Conservation (phyloP, 305 asterid species). For the Solanum hybrid region DNA sequence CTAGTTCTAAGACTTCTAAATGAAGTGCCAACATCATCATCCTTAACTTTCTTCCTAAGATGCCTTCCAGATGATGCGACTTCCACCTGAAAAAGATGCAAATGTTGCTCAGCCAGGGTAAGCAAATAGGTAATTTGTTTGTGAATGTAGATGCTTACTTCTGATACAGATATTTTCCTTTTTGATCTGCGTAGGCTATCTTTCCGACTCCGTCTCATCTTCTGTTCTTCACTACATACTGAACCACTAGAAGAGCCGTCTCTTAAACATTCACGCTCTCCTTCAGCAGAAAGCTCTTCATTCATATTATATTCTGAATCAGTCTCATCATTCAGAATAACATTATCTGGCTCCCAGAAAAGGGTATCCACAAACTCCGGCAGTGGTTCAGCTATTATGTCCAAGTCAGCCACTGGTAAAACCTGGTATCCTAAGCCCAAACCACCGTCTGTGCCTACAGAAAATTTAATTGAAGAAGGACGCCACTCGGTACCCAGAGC, state of each 20-base stretch:
- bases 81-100: slow-evolving; percentile 50
- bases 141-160: slow-evolving; percentile 45
- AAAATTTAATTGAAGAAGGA: slow-evolving; percentile 77
- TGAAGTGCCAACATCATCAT: slow-evolving; percentile 47
- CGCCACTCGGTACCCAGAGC: slow-evolving; percentile 94
- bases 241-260: slow-evolving; percentile 51
- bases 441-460: slow-evolving; percentile 79
- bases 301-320: slow-evolving; percentile 81
- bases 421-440: slow-evolving; percentile 73
- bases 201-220: slow-evolving; percentile 31
- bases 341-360: slow-evolving; percentile 96
- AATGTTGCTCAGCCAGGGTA: slow-evolving; percentile 23
- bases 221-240: slow-evolving; percentile 47
- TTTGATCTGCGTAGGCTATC: slow-evolving; percentile 65
- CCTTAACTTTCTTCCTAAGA: slow-evolving; percentile 46
- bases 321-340: slow-evolving; percentile 70
- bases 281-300: slow-evolving; percentile 62
- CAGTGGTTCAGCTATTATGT: slow-evolving; percentile 63
- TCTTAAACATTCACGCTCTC: slow-evolving; percentile 44
- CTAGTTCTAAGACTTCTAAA: slow-evolving; percentile 50
- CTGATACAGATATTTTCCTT: slow-evolving; percentile 54
- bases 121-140: slow-evolving; percentile 12
- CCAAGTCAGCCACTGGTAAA: slow-evolving; percentile 84
- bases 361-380: slow-evolving; percentile 80
- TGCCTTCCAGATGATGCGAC: slow-evolving; percentile 48